A percentile compares a stretch with the other conserved stretches of the same genome.
Conservation (phyloP, 2,329 filamentous ascomycete genomes). For the Cytospora piceae region DNA sequence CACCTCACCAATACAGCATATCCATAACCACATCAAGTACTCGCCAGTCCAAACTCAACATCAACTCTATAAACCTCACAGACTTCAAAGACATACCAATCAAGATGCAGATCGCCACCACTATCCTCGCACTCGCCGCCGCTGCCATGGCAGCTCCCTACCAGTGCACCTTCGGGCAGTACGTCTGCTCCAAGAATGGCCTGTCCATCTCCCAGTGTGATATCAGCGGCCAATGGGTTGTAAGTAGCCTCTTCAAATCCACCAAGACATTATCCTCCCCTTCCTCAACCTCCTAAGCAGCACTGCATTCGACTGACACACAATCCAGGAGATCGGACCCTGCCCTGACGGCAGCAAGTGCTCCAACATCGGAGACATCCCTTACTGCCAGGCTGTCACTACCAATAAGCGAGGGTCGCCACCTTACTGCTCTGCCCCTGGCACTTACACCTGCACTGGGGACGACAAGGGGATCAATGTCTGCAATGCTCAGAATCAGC, state of each 20-base stretch:
- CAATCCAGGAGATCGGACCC: constrained; percentile 20
- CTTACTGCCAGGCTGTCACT: constrained; percentile 24
- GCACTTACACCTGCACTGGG: constrained; percentile 26
- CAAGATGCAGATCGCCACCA: constrained; percentile 30
- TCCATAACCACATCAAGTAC: constrained; percentile 10
- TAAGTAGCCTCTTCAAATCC: neutral
- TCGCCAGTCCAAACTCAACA: neutral
- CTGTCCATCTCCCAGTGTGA: constrained; percentile 25
- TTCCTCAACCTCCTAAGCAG: neutral
- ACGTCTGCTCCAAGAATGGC: constrained; percentile 25
- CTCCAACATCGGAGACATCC: constrained; percentile 21
- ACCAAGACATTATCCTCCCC: neutral
- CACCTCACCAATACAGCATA: neutral
- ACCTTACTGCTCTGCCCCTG: constrained; percentile 20
- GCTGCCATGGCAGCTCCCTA: constrained; percentile 28
- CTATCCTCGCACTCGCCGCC: constrained; percentile 29
- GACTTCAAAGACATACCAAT: neutral
- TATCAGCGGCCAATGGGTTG: constrained; percentile 25
- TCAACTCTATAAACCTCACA: neutral
- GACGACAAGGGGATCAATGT: constrained; percentile 25
- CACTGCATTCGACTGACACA: neutral
- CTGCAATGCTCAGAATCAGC: constrained; percentile 29
- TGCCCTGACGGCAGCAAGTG: constrained; percentile 27
- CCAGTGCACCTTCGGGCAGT: constrained; percentile 29
- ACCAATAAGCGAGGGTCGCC: constrained; percentile 19